Percentiles rank a stretch among this genome's conserved stretches.
phyloP scores from a whole-genome alignment of 306 rosid genomes.

The Cicer chorassanicum region DNA sequence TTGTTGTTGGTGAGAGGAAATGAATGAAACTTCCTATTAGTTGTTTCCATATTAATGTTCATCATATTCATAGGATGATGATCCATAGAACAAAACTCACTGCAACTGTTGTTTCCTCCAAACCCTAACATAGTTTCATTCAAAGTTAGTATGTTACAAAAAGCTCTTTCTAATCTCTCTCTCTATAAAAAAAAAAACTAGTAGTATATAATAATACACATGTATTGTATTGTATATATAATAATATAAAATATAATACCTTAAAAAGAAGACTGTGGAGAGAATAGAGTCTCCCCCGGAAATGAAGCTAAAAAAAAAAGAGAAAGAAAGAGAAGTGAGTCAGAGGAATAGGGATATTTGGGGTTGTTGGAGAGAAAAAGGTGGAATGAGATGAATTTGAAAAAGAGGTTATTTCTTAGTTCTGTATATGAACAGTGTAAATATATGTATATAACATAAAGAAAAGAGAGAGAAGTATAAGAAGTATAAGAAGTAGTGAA shows the following conservation, averaged over 20 bases:
- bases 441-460: too few relatives aligned
- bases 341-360: conserved; percentile 50
- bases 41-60: conserved; percentile 42
- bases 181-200: not conserved
- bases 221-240: not conserved
- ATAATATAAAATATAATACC: not conserved
- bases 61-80: conserved; percentile 26
- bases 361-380: conserved; percentile 44
- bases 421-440: conserved; percentile 44
- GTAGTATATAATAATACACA: too few relatives aligned
- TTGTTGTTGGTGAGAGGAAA: conserved; percentile 41
- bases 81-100: conserved; percentile 50
- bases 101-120: conserved; percentile 52
- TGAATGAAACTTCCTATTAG: conserved; percentile 52
- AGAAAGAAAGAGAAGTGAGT: conserved; percentile 8
- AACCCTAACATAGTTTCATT: conserved; percentile 54
- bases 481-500: not conserved
- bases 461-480: too few relatives aligned
- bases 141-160: not conserved
- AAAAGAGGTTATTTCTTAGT: conserved; percentile 1
- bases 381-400: conserved; percentile 42
- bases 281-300: conserved; percentile 53
- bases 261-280: conserved; percentile 47
- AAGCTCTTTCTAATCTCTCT: conserved; percentile 11
- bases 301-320: conserved; percentile 43